Base-by-base conservation (phyloP, 345 rosid species). In the Alliaria petiolata region DNA sequence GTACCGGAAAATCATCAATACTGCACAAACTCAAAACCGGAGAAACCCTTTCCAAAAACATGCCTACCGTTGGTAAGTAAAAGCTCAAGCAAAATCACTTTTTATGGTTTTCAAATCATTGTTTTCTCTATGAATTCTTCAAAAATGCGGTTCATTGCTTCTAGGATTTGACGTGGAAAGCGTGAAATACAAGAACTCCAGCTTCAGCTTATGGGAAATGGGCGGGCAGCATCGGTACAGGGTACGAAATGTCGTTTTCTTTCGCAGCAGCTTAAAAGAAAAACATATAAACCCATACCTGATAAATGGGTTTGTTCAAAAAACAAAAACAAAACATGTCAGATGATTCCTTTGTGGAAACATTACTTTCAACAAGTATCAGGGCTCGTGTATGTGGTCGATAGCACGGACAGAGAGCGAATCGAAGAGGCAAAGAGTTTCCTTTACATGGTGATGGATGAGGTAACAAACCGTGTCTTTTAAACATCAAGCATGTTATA, bases 1-100 rank as follows among this genome's bases (percentile, higher is more conserved):
- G 42, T 75, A 17, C 74, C n/a, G 79, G 79, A 35, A 75, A 61
- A 35, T 75, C 74, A 61, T 51, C 74, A 2, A 68, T 75, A 43
- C 0, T 61, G 57, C 74, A 75, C 69, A 62, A 53, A 34, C 79
- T 75, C 64, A 68, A 68, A 68, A 61, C 79, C 35, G 65, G 79
- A 61, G 62, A 75, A 26, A 16, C 0, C 19, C 51, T 68, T 10
- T 9, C 35, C 14, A 45, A 31, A 44, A 61, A 7, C 58, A 75
- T 45, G 7, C 50, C 50, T 9, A 68, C 69, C 16, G 3, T 61
- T 44, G 69, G 79, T 61, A 66, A 72, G 22, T 46, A 7, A 12
- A 39, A 39, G n/a, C n/a, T 5, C 44, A 39, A 36, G 8, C 50
- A 33, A 22, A n/a, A 26, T 26, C 56, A 14, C n/a, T n/a, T n/a